These are phyloP conservation scores for Fraxinus dipetala DNA, from an alignment of 305 asterid species.

Conservation along the genomic window DNA sequence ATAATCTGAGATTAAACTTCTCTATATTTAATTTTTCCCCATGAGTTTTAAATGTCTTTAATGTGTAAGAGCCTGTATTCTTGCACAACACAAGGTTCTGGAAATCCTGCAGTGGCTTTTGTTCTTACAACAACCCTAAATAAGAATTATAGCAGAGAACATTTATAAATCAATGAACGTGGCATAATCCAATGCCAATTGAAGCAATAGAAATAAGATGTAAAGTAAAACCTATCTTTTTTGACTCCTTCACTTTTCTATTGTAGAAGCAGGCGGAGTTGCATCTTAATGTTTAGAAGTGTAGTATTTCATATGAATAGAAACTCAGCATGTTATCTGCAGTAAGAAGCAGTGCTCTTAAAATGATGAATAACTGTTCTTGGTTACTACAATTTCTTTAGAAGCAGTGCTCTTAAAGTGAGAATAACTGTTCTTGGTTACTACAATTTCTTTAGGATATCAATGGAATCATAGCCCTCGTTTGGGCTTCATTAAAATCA, in stretches of 20 bases:
- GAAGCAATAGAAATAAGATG: background rate
- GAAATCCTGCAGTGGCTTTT: background rate
- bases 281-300: constrained; percentile 2
- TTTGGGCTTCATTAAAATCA: background rate
- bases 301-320: constrained; percentile 15
- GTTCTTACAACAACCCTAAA: background rate
- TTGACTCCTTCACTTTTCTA: background rate
- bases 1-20: constrained; percentile 3
- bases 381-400: background rate
- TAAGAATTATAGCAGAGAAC: constrained; percentile 4
- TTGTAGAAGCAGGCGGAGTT: constrained; percentile 7
- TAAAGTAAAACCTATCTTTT: background rate
- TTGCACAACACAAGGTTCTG: constrained; percentile 4
- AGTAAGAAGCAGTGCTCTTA: background rate
- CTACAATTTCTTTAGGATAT: constrained; percentile 7
- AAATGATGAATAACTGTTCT: background rate
- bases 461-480: constrained; percentile 1
- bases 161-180: constrained; percentile 5
- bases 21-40: constrained; percentile 6
- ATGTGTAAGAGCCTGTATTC: background rate
- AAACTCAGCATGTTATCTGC: background rate
- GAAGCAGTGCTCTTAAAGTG: background rate
- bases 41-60: background rate
- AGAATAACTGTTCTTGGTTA: background rate
- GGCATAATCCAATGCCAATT: background rate